Evolutionary conservation across 1,284 basidiomycete species (phyloP).

Genomic region (Microbotryum intermedium): DNA sequence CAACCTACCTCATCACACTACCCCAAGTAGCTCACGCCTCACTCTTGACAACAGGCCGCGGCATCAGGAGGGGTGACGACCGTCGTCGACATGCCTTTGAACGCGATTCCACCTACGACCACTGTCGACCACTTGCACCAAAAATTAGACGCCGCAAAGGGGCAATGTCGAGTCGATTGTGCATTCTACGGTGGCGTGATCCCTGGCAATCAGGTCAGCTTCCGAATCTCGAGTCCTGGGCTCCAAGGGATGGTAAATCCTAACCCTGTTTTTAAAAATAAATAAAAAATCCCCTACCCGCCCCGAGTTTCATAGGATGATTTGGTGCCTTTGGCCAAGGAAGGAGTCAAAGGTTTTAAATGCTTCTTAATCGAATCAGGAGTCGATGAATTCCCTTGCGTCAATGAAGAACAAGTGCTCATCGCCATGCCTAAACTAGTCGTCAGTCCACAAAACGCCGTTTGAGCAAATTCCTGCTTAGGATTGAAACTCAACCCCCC

Average conservation of each 20-base stretch:
- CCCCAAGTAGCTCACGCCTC: neutral
- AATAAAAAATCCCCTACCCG: too few relatives aligned
- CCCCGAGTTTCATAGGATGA: constrained; percentile 46
- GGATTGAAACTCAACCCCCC: too few relatives aligned
- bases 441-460: constrained; percentile 49
- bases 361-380: constrained; percentile 91
- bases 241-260: too few relatives aligned
- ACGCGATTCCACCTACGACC: constrained; percentile 88
- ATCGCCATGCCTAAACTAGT: constrained; percentile 63
- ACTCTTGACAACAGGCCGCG: constrained; percentile 51
- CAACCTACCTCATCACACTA: neutral
- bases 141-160: constrained; percentile 61
- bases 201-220: constrained; percentile 66
- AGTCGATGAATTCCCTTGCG: constrained; percentile 86
- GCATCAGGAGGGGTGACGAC: constrained; percentile 83
- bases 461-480: too few relatives aligned
- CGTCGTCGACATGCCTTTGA: constrained; percentile 89
- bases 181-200: constrained; percentile 93
- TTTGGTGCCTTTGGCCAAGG: constrained; percentile 56
- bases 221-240: too few relatives aligned
- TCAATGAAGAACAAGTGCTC: constrained; percentile 59
- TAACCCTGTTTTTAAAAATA: too few relatives aligned
- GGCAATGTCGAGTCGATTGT: constrained; percentile 72
- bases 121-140: constrained; percentile 61
- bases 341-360: constrained; percentile 87